A percentile compares a stretch with the other conserved stretches of the same genome.
Conservation (phyloP, 257 asterid genomes). For the Nyctanthes arbortristis region DNA sequence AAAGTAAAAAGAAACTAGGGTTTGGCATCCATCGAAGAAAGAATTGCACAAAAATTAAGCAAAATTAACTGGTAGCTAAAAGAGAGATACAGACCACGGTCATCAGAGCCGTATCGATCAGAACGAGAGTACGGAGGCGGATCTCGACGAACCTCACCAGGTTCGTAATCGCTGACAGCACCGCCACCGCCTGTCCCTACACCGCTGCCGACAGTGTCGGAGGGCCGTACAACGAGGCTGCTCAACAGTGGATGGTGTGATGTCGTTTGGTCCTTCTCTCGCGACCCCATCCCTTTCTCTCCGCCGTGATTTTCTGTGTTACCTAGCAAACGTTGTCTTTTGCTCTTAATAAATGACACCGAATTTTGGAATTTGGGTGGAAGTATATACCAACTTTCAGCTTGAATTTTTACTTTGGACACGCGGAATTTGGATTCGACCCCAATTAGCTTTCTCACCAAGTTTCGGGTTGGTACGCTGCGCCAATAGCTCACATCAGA, state of each 20-base stretch:
- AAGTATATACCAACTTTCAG: too few relatives aligned
- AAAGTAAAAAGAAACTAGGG: constrained; percentile 1
- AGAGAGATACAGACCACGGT: constrained; percentile 51
- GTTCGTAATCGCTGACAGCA: constrained; percentile 75
- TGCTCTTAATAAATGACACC: too few relatives aligned
- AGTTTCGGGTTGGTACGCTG: too few relatives aligned
- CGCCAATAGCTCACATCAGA: too few relatives aligned
- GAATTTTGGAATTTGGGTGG: too few relatives aligned
- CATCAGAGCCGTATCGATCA: constrained; percentile 49
- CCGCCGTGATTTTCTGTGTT: not conserved
- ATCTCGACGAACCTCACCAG: constrained; percentile 89
- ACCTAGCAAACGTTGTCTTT: constrained; percentile 1
- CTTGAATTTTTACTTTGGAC: too few relatives aligned
- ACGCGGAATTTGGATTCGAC: too few relatives aligned
- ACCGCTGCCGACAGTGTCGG: constrained; percentile 51
- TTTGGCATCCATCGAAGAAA: constrained; percentile 5
- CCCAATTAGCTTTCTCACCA: too few relatives aligned
- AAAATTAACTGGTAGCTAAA: not conserved
- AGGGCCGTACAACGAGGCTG: constrained; percentile 80
- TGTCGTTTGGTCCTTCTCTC: constrained; percentile 60
- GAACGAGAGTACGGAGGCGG: constrained; percentile 71
- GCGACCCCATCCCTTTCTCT: constrained; percentile 60
- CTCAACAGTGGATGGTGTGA: constrained; percentile 71
- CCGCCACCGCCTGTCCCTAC: constrained; percentile 36
- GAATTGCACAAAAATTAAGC: not conserved